Base-by-base conservation (phyloP, 2,329 filamentous ascomycete genomes). In the Intubia oerlemansii region DNA sequence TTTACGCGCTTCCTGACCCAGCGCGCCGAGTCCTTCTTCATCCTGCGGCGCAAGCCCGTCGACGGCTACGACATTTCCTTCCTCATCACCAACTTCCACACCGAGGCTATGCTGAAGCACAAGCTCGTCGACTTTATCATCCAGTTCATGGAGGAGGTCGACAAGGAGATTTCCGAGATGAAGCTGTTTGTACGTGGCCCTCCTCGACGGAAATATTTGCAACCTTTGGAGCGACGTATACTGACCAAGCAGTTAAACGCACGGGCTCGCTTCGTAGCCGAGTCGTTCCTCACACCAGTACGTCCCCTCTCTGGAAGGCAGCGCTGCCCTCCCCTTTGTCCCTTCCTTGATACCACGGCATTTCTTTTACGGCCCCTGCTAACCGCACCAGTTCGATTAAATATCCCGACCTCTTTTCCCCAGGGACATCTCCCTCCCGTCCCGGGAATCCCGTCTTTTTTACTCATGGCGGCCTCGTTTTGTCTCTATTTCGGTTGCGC, bases 131-230 rank as follows among this genome's bases (percentile, higher is more conserved):
- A 98, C 51, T 98, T 98, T 46, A 91, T 98, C 41, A 93, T 98
- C 39, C 75, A 95, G 46, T 98, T 98, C 46, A 95, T 98, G 85
- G 85, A 98, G 53, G 88, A 98, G 51, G 90, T 98, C 5, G 90
- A 98, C 53, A 98, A 98, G 62, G 88, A 98, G 53, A 98, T 98
- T 35, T 95, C 88, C 4, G 90, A 98, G 57, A 95, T 98, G 88
- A 98, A 98, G 66, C 75, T 98, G 44, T 98, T 98, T 53, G 85
- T 93, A 66, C 41, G 80, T 60, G 17, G 11, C 24, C 10, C 20
- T 17, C 10, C 11, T n/a, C n/a, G n/a, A n/a, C n/a, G n/a, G n/a
- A 16, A 7, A 7, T 11, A 17, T 18, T 10, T 14, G 7, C 16
- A 10, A n/a, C n/a, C n/a, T n/a, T n/a, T n/a, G n/a, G n/a, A n/a